These are phyloP conservation scores for Pseudofabraea citricarpa DNA, from an alignment of 2,329 filamentous ascomycete species.

Conservation along the genomic window DNA sequence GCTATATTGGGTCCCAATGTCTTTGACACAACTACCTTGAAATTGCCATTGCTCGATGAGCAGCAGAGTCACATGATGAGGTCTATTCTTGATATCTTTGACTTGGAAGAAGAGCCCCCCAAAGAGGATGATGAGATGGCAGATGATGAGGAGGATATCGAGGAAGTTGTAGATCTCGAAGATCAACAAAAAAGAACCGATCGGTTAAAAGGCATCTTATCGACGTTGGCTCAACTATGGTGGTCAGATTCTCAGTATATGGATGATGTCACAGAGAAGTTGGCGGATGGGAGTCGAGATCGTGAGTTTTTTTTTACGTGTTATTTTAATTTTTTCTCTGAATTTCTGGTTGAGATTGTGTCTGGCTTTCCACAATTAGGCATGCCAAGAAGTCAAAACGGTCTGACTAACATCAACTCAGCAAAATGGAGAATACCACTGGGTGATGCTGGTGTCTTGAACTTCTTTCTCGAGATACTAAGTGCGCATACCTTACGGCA, in stretches of 20 bases:
- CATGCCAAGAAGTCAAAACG: no score
- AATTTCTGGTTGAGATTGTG: neutral
- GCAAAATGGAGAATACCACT: constrained; percentile 52
- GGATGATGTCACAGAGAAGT: constrained; percentile 42
- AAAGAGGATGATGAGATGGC: constrained; percentile 10
- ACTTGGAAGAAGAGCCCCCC: constrained; percentile 11
- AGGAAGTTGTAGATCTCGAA: constrained; percentile 21
- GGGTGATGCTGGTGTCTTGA: constrained; percentile 52
- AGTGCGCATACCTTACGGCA: constrained; percentile 32
- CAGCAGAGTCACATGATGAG: constrained; percentile 12
- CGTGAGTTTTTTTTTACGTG: constrained; percentile 35
- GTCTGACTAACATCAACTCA: constrained; percentile 25
- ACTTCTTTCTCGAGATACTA: constrained; percentile 48
- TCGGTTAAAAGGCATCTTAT: constrained; percentile 17
- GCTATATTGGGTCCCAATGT: neutral
- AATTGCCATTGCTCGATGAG: constrained; percentile 5
- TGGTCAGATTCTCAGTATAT: constrained; percentile 36
- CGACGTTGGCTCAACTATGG: constrained; percentile 32
- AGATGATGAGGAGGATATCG: constrained; percentile 15
- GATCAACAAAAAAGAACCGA: constrained; percentile 23
- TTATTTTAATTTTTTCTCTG: neutral
- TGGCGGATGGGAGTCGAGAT: constrained; percentile 52
- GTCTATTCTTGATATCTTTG: constrained; percentile 15
- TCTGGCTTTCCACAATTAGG: no score
- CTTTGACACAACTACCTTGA: neutral